Evolutionary conservation across 345 rosid genomes (phyloP).

Genomic region (Eucalyptus lansdowneana): DNA sequence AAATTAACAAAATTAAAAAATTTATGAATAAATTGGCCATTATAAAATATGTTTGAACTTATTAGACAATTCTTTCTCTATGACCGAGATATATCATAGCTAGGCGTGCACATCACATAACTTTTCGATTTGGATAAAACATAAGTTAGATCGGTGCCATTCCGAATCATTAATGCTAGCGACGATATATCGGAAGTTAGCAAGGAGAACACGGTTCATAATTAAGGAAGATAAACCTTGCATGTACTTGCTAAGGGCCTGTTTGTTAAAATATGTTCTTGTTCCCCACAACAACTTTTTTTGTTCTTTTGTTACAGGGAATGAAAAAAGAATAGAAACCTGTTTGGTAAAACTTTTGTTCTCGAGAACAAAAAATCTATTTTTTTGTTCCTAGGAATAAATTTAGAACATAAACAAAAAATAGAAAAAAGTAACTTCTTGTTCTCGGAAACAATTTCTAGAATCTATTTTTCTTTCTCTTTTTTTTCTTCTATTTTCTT

Average conservation of each 20-base stretch:
- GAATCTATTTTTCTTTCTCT: too few relatives aligned
- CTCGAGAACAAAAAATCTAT: fast-evolving
- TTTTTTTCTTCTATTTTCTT: too few relatives aligned
- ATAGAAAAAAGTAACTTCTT: too few relatives aligned
- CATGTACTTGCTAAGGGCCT: fast-evolving
- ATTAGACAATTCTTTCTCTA: too few relatives aligned
- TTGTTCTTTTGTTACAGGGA: fast-evolving
- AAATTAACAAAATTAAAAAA: too few relatives aligned
- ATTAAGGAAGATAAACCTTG: background rate
- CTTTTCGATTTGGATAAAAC: background rate
- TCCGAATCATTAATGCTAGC: background rate
- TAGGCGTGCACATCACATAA: background rate
- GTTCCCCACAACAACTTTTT: too few relatives aligned
- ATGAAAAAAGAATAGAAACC: too few relatives aligned
- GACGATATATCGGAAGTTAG: fast-evolving
- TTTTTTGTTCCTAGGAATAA: too few relatives aligned
- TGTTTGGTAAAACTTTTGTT: too few relatives aligned
- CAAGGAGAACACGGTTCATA: fast-evolving
- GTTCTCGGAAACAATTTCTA: fast-evolving
- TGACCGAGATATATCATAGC: background rate
- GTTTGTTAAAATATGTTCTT: fast-evolving
- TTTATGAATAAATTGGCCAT: too few relatives aligned
- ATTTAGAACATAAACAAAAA: too few relatives aligned
- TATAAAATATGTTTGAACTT: too few relatives aligned
- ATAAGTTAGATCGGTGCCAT: background rate